A percentile compares a stretch with the other conserved stretches of the same genome.
These are phyloP conservation scores for Puccinia brachypodii DNA, from an alignment of 1,284 basidiomycete genomes.

Conservation along the genomic window DNA sequence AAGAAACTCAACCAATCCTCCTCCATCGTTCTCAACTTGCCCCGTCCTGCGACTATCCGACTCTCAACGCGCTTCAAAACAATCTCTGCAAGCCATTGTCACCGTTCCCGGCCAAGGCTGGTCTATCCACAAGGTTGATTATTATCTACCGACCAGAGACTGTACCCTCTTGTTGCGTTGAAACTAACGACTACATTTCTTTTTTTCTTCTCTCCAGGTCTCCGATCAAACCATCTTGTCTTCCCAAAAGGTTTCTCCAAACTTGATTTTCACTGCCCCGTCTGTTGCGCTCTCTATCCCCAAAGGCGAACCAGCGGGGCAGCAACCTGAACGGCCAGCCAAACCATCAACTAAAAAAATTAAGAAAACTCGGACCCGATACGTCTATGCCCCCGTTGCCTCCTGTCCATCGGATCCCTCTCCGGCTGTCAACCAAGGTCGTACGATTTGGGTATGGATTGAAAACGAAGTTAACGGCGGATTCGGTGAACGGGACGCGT, in stretches of 20 bases:
- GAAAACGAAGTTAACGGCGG: conserved; percentile 33
- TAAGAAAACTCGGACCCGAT: conserved; percentile 17
- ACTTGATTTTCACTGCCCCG: conserved; percentile 18
- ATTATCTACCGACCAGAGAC: no score
- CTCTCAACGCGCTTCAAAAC: conserved; percentile 3
- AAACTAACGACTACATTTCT: neutral
- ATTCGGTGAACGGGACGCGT: conserved; percentile 27
- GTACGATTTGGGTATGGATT: conserved; percentile 36
- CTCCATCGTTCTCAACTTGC: conserved; percentile 9
- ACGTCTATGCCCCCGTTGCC: conserved; percentile 31
- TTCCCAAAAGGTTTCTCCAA: conserved; percentile 37
- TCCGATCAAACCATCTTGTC: conserved; percentile 35
- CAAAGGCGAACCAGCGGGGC: neutral
- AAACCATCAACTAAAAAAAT: conserved; percentile 9
- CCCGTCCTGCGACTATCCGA: conserved; percentile 25
- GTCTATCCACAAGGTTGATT: conserved; percentile 34
- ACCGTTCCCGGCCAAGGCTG: conserved; percentile 40
- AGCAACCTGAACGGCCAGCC: neutral
- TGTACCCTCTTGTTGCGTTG: neutral
- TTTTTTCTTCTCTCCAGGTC: conserved; percentile 1
- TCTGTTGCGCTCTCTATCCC: conserved; percentile 28
- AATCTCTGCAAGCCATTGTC: conserved; percentile 16
- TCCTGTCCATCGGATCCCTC: conserved; percentile 32
- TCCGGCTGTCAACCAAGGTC: conserved; percentile 25
- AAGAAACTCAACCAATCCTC: neutral